Conservation (phyloP, 768 basidiomycete species). For the Galerina sulciceps region DNA sequence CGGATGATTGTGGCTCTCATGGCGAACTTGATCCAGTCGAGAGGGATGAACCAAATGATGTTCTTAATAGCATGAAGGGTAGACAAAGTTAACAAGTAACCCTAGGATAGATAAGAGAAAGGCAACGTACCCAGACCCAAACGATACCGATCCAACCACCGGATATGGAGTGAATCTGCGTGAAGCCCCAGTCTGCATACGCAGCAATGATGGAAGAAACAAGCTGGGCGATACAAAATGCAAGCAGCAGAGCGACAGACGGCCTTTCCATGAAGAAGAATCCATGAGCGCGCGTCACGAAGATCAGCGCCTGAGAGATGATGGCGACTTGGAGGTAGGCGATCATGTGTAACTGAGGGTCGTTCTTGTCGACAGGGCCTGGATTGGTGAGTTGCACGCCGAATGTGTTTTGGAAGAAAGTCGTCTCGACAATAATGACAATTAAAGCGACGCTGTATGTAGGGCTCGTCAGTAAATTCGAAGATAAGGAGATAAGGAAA, state of each 20-base stretch:
- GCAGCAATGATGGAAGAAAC: conserved; percentile 95
- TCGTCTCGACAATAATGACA: conserved; percentile 82
- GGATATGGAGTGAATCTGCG: conserved; percentile 75
- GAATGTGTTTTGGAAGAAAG: conserved; percentile 90
- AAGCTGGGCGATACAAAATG: conserved; percentile 93
- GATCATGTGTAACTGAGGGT: conserved; percentile 80
- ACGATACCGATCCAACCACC: conserved; percentile 98
- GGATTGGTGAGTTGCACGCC: conserved; percentile 57
- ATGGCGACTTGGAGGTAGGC: conserved; percentile 97
- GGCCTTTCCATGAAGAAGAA: conserved; percentile 99
- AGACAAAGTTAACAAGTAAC: not conserved
- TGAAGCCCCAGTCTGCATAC: conserved; percentile 96
- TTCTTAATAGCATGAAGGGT: conserved; percentile 54
- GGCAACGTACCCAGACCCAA: conserved; percentile 92
- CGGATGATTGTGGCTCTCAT: conserved; percentile 96
- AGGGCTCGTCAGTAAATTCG: conserved; percentile 9
- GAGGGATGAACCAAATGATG: conserved; percentile 93
- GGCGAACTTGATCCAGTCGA: conserved; percentile 94
- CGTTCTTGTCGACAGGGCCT: conserved; percentile 52
- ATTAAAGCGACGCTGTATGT: conserved; percentile 72
- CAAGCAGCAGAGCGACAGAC: conserved; percentile 87
- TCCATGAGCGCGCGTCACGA: conserved; percentile 90
- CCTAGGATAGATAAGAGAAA: not conserved
- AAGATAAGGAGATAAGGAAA: not conserved
- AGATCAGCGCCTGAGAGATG: conserved; percentile 97